Percentiles rank a stretch among this genome's conserved stretches.
phyloP scores from a whole-genome alignment of 192 early-diverging fungal species.

The Radiomyces spectabilis region DNA sequence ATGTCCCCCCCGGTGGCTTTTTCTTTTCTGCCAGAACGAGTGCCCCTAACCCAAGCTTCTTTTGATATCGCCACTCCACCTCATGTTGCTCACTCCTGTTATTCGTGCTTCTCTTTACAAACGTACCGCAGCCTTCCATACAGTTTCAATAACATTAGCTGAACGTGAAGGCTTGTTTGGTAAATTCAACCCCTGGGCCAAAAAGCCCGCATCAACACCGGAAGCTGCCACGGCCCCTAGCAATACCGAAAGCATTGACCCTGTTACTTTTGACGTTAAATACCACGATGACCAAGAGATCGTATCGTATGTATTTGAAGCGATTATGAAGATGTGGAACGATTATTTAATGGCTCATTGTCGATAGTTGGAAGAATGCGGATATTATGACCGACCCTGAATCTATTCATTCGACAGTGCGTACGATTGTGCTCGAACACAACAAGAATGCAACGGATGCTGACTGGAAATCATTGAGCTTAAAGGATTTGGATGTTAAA shows the following conservation, averaged over 20 bases:
- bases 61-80: no score
- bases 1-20: no score
- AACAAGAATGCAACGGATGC: neutral
- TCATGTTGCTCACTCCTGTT: no score
- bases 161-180: slow-evolving; percentile 9
- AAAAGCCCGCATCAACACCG: slow-evolving; percentile 14
- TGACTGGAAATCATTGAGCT: slow-evolving; percentile 12
- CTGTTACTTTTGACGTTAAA: slow-evolving; percentile 16
- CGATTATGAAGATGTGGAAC: neutral
- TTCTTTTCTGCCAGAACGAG: no score
- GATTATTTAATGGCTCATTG: neutral
- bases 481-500: slow-evolving; percentile 22
- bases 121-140: neutral
- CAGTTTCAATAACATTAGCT: neutral
- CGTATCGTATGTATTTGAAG: slow-evolving; percentile 1
- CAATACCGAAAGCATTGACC: neutral
- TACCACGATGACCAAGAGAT: slow-evolving; percentile 9
- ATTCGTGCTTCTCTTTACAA: no score
- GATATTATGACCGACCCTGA: slow-evolving; percentile 11
- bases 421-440: slow-evolving; percentile 13
- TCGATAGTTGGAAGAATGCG: slow-evolving; percentile 12
- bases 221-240: slow-evolving; percentile 18
- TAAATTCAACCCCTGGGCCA: slow-evolving; percentile 22
- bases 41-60: no score
- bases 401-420: slow-evolving; percentile 12